Evolutionary conservation across 164 flowering plant species (phyloP), one percentile per base, ranked within the genome.

Genomic region (Chloranthus sessilifolius): DNA sequence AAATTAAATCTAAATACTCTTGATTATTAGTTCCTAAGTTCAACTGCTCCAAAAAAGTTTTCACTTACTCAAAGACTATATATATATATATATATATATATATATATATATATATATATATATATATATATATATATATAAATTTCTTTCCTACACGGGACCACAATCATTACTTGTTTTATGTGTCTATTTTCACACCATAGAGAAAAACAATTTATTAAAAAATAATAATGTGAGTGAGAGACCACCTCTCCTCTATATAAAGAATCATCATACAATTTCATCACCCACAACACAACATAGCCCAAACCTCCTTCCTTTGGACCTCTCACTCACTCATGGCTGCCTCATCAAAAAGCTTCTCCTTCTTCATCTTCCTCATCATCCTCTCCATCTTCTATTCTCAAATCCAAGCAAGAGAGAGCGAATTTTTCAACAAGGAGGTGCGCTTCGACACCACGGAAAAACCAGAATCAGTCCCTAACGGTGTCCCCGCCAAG

Each of bases 371-470:
- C n/a, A n/a, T n/a, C 52, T 36, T 76, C 67, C 54, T 72, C 59
- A 44, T 74, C 27, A 26, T 54, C n/a, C 24, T 63, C 41, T 61
- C 72, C 65, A 31, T 66, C 29, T 60, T 46, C 68, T 53, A 65
- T 26, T n/a, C 53, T 46, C 70, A 63, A 34, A 47, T 62, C 17
- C 60, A 61, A 36, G 82, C 78, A 9, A 74, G 85, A 57, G 85
- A 80, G 5, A 68, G 73, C 80, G 62, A 72, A 29, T 72, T 70
- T 72, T 78, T 78, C 62, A 72, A 66, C 82, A 80, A 80, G 52
- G 43, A 59, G 51, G 28, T 69, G 19, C 64, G 50, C 51, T 34
- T 16, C 42, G 53, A 51, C 54, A 51, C 55, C 59, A 36, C 40
- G 59, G 47, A 55, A 52, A 49, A 49, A 43, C 8, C 52, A 28